Conservation (phyloP, 2,329 filamentous ascomycete genomes). For the Aspergillus aculeatinus region DNA sequence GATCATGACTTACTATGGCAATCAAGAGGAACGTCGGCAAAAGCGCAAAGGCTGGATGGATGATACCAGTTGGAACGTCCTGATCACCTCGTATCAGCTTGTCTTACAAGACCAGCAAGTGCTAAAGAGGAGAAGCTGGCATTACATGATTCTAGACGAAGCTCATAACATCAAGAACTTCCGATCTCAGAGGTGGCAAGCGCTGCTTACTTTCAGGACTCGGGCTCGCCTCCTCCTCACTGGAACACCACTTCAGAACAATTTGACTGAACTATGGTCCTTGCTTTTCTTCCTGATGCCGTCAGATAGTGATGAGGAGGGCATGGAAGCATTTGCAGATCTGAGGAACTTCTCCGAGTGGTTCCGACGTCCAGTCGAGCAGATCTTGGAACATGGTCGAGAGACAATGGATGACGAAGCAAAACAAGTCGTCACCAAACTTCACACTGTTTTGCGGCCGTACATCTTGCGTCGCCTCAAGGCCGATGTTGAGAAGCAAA, state of each 20-base stretch:
- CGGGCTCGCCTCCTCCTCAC: constrained; percentile 83
- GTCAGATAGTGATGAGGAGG: constrained; percentile 69
- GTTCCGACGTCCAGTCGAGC: constrained; percentile 91
- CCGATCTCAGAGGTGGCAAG: constrained; percentile 95
- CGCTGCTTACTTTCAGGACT: constrained; percentile 89
- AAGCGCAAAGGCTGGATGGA: constrained; percentile 94
- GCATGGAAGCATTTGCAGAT: constrained; percentile 86
- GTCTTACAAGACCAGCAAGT: constrained; percentile 92
- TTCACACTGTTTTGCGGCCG: constrained; percentile 90
- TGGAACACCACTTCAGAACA: constrained; percentile 94
- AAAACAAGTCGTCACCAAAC: constrained; percentile 83
- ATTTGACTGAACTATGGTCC: constrained; percentile 94
- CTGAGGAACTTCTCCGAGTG: constrained; percentile 95
- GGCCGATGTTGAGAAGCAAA: constrained; percentile 97
- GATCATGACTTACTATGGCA: constrained; percentile 94
- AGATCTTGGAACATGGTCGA: constrained; percentile 91
- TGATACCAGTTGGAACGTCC: constrained; percentile 92
- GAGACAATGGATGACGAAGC: constrained; percentile 94
- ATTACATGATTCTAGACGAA: constrained; percentile 97
- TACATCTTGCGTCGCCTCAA: constrained; percentile 90
- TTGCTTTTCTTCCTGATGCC: constrained; percentile 95
- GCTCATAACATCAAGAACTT: constrained; percentile 99
- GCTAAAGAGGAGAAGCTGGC: constrained; percentile 89
- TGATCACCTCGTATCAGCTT: constrained; percentile 96
- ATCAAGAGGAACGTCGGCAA: constrained; percentile 83